Base-by-base conservation (phyloP, 768 basidiomycete species). In the Porphyrellus cyaneotinctus region DNA sequence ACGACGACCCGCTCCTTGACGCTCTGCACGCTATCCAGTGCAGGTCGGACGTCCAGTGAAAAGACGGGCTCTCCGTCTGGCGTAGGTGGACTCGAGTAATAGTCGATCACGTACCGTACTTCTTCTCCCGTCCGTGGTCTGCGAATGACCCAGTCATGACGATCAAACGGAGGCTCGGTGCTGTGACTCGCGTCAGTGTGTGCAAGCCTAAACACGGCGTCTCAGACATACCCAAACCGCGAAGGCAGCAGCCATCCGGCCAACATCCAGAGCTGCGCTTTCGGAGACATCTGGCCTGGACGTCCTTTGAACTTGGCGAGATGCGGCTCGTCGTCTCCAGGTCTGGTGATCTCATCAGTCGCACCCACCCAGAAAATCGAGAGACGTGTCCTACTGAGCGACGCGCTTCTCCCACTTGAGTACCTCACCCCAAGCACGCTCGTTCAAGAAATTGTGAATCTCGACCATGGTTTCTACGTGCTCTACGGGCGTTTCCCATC, bases 401-500 rank as follows among this genome's bases (percentile, higher is more conserved):
- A 72, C 70, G 62, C 83, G 75, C 66, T 79, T 81, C 72, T 99
- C 97, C 95, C 97, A 98, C 67, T 82, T 87, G 54, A 91, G 68
- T 4, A 99, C 95, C 70, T 98, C 93, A 47, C 82, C 74, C 97
- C 97, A 99, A 17, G 97, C 97, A 67, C 85, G 79, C 73, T 99
- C 97, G 64, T 99, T 98, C 69, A 99, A 69, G 60, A 95, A 97
- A 69, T 99, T 99, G 67, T 99, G 97, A 32, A 98, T 97, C 55
- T 93, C 85, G 39, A 99, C 97, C 91, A 99, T 97, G 23, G 85
- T 91, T 68, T 94, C 95, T 41, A 97, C 81, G 70, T 93, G 88
- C 61, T 97, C 92, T 70, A 95, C 94, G 0, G 94, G 93, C 2
- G 97, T 95, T 70, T 95, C 94, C 89, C 90, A 93, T 3, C 97